Evolutionary conservation across 106 monocot species (phyloP).

Genomic region (Dioscorea zingiberensis): DNA sequence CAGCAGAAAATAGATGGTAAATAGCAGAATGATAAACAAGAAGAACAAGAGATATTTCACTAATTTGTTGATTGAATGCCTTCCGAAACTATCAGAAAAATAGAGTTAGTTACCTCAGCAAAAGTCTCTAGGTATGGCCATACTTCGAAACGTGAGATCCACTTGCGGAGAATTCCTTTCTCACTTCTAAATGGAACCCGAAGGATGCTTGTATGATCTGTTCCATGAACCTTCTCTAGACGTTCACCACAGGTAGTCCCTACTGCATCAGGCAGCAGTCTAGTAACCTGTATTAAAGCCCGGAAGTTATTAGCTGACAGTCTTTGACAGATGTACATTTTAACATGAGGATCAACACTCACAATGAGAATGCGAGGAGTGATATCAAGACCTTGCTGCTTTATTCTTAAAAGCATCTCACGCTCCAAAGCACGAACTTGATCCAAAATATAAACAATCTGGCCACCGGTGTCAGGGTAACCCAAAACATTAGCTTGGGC

Average conservation of each 20-base stretch:
- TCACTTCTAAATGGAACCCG: conserved; percentile 83
- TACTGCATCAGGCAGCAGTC: conserved; percentile 80
- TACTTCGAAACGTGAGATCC: conserved; percentile 92
- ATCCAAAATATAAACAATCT: conserved; percentile 86
- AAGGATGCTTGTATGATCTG: conserved; percentile 63
- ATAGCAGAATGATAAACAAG: background rate
- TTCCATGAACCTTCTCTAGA: conserved; percentile 70
- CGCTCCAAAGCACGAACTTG: conserved; percentile 74
- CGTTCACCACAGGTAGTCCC: conserved; percentile 77
- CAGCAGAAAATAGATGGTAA: background rate
- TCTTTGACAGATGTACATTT: no score
- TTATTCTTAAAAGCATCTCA: conserved; percentile 80
- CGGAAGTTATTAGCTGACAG: no score
- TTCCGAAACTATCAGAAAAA: background rate
- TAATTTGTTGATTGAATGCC: background rate
- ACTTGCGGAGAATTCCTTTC: conserved; percentile 77
- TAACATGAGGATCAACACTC: conserved; percentile 8
- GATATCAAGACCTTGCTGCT: conserved; percentile 84
- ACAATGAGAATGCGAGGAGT: conserved; percentile 74
- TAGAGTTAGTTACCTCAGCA: conserved; percentile 42
- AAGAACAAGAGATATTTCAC: background rate
- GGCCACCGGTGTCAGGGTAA: conserved; percentile 87
- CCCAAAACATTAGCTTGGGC: conserved; percentile 87
- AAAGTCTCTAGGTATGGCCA: conserved; percentile 95
- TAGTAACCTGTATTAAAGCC: conserved; percentile 49